phyloP scores from a whole-genome alignment of 176 grass and related monocot species.

The Cocos nucifera region DNA sequence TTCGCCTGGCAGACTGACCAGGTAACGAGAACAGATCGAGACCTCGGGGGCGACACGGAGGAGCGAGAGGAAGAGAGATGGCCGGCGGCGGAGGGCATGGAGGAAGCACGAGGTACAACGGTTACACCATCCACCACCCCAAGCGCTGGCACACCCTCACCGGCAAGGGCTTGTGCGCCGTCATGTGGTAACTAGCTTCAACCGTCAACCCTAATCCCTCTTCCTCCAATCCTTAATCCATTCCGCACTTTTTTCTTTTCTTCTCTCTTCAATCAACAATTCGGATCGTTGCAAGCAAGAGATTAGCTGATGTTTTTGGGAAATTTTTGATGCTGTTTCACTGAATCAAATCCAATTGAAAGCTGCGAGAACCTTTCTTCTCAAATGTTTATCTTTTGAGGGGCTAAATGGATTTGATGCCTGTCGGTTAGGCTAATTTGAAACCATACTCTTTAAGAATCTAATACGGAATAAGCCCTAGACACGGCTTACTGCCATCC shows the following conservation, averaged over 20 bases:
- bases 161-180: slow-evolving; percentile 84
- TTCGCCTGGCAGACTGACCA: too few relatives aligned
- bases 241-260: background rate
- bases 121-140: slow-evolving; percentile 65
- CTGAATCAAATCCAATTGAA: too few relatives aligned
- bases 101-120: slow-evolving; percentile 87
- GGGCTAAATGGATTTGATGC: too few relatives aligned
- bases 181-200: slow-evolving; percentile 58
- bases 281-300: background rate
- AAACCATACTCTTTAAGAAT: too few relatives aligned
- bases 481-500: too few relatives aligned
- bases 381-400: too few relatives aligned
- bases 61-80: background rate
- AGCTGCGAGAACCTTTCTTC: too few relatives aligned
- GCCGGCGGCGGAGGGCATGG: slow-evolving; percentile 28
- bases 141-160: slow-evolving; percentile 79
- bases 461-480: too few relatives aligned
- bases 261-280: too few relatives aligned
- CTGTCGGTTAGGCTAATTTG: too few relatives aligned
- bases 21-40: background rate
- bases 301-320: too few relatives aligned
- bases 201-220: background rate
- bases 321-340: too few relatives aligned
- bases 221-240: background rate
- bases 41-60: background rate